These are phyloP conservation scores for Tillandsia leiboldiana DNA, from an alignment of 176 grass and related monocot genomes.

Conservation along the genomic window DNA sequence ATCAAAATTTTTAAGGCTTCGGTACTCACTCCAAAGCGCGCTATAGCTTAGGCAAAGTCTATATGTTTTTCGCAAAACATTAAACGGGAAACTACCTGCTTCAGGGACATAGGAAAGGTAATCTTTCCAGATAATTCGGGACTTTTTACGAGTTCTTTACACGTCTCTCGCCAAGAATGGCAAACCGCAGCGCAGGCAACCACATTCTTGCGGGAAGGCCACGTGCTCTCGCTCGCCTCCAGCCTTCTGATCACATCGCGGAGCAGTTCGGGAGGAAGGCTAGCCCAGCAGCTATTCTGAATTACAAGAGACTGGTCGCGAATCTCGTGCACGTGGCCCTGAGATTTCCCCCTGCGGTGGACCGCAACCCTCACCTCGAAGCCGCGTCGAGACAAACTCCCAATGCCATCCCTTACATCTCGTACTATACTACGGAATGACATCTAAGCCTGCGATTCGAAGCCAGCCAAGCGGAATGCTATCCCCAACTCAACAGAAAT, in stretches of 20 bases:
- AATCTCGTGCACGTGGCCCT: constrained; percentile 55
- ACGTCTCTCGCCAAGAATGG: constrained; percentile 67
- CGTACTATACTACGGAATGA: constrained; percentile 47
- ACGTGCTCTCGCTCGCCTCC: constrained; percentile 50
- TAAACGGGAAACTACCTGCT: constrained; percentile 34
- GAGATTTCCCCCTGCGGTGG: constrained; percentile 39
- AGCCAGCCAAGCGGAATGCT: neutral
- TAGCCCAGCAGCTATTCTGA: constrained; percentile 53
- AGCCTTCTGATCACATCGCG: constrained; percentile 60
- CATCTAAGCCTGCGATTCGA: constrained; percentile 30
- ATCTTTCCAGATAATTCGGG: constrained; percentile 52
- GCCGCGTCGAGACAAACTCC: constrained; percentile 50
- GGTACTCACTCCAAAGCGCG: neutral
- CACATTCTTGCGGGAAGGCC: constrained; percentile 56
- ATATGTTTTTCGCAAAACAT: constrained; percentile 3
- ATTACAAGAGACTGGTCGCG: constrained; percentile 35
- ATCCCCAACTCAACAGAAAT: neutral
- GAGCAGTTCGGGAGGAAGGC: constrained; percentile 57
- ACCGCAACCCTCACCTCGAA: constrained; percentile 42
- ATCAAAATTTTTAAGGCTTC: too few species aligned
- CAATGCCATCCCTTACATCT: constrained; percentile 49
- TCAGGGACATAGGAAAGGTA: constrained; percentile 60
- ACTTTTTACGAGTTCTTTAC: constrained; percentile 51
- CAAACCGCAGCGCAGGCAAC: constrained; percentile 60
- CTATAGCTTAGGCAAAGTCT: neutral